phyloP scores from a whole-genome alignment of 441 rosid genomes.

The Gossypium laxum region DNA sequence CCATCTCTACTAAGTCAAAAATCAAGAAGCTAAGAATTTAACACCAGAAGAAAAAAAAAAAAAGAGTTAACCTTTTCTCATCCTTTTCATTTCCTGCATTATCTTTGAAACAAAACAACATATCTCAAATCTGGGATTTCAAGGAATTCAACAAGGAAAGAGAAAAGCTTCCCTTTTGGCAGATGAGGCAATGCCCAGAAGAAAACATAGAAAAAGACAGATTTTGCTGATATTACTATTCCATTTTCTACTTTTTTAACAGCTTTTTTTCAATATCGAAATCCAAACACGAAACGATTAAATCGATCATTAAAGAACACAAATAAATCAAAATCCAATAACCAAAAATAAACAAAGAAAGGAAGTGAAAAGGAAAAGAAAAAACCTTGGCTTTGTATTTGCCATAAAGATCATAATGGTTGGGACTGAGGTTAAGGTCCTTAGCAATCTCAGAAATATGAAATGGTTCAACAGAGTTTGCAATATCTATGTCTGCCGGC shows the following conservation, averaged over 20 bases:
- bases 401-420: slow-evolving; percentile 87
- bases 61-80: background rate
- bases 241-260: too few relatives aligned
- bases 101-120: background rate
- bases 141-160: background rate
- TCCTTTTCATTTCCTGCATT: background rate
- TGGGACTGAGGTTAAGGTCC: slow-evolving; percentile 54
- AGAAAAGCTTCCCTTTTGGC: background rate
- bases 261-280: background rate
- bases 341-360: background rate
- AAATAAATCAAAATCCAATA: background rate
- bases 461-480: slow-evolving; percentile 75
- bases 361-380: background rate
- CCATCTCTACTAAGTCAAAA: background rate
- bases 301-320: background rate
- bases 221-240: too few relatives aligned
- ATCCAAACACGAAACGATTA: background rate
- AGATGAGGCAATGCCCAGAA: background rate
- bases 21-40: background rate
- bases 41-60: background rate
- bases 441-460: slow-evolving; percentile 79
- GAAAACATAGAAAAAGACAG: background rate
- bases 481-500: slow-evolving; percentile 89
- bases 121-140: background rate
- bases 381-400: slow-evolving; percentile 87